phyloP scores from a whole-genome alignment of 2,329 filamentous ascomycete genomes.

The Fusarium protoensiforme region DNA sequence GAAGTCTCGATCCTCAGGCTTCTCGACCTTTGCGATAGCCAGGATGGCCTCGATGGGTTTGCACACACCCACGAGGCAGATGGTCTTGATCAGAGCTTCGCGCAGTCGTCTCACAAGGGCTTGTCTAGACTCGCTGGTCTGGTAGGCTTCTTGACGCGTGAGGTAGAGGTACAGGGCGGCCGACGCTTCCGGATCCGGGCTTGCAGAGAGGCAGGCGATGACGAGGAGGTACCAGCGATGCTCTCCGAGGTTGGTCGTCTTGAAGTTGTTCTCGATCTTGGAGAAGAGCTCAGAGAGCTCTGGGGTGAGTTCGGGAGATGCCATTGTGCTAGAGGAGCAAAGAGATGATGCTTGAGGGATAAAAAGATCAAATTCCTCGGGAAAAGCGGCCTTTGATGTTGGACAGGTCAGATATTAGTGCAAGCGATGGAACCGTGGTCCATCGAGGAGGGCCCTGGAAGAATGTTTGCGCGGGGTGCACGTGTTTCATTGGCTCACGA shows the following conservation, averaged over 20 bases:
- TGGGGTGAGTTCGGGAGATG: not conserved
- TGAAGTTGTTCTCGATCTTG: constrained; percentile 27
- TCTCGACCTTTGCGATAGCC: constrained; percentile 62
- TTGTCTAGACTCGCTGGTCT: constrained; percentile 56
- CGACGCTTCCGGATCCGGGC: constrained; percentile 30
- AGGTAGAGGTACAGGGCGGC: constrained; percentile 34
- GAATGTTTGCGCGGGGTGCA: not conserved
- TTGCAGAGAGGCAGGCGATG: constrained; percentile 30
- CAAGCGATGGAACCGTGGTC: not conserved
- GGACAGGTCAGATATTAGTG: not conserved
- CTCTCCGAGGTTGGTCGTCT: constrained; percentile 19
- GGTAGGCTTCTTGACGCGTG: constrained; percentile 54
- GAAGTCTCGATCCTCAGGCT: constrained; percentile 66
- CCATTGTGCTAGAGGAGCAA: not conserved
- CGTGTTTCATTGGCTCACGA: not conserved
- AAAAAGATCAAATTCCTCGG: not conserved
- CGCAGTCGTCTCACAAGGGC: constrained; percentile 62
- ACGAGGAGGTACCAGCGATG: constrained; percentile 34
- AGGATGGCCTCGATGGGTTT: constrained; percentile 71
- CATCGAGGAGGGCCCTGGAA: not conserved
- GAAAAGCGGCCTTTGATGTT: not conserved
- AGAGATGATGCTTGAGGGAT: not conserved
- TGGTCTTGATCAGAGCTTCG: constrained; percentile 69
- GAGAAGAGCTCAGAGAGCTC: constrained; percentile 24
- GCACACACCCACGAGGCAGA: constrained; percentile 69